Evolutionary conservation across 2,329 filamentous ascomycete species (phyloP).

Genomic region (Fusarium annulatum): DNA sequence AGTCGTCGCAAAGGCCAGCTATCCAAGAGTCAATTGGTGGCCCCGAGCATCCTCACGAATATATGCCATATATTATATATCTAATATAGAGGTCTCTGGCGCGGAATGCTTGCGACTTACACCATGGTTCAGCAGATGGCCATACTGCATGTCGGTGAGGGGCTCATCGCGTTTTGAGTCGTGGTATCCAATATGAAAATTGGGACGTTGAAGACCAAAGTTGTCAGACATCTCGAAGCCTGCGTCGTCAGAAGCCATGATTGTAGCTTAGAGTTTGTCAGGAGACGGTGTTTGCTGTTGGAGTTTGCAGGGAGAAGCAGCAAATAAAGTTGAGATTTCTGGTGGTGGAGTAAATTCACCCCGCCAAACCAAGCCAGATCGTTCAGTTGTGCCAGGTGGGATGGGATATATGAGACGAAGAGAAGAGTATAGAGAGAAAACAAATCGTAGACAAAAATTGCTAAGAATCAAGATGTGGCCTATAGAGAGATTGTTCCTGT

Average conservation of each 20-base stretch:
- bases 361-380: constrained; percentile 34
- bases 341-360: constrained; percentile 44
- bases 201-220: constrained; percentile 50
- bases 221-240: constrained; percentile 43
- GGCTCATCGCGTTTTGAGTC: constrained; percentile 71
- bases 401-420: neutral
- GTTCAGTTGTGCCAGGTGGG: constrained; percentile 26
- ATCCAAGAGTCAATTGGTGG: constrained; percentile 35
- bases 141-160: constrained; percentile 72
- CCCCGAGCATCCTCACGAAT: neutral
- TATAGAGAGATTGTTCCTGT: neutral
- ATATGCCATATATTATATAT: neutral
- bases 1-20: constrained; percentile 84
- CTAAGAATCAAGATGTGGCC: no score
- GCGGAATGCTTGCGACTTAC: constrained; percentile 59
- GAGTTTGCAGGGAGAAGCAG: constrained; percentile 1
- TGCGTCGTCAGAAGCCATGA: constrained; percentile 41
- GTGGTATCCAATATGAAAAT: constrained; percentile 79
- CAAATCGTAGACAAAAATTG: neutral
- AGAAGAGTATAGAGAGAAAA: neutral
- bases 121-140: constrained; percentile 74
- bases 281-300: constrained; percentile 3
- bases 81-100: neutral
- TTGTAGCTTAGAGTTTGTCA: neutral
- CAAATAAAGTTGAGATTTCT: constrained; percentile 42